Evolutionary conservation across 2,329 filamentous ascomycete species (phyloP).

Genomic region (Juglanconis juglandina): DNA sequence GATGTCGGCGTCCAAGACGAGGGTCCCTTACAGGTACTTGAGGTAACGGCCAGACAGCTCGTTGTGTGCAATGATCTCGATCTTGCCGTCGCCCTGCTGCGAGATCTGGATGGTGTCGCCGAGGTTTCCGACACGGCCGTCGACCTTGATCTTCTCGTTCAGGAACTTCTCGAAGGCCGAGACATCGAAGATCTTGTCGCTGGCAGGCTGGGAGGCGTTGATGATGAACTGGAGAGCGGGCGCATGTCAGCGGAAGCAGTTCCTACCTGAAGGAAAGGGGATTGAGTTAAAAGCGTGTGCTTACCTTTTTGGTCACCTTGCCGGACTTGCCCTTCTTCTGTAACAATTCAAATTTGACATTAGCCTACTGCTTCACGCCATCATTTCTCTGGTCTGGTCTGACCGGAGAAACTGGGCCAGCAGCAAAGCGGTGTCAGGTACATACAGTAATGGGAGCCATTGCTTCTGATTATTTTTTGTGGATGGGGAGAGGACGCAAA

Average conservation of each 20-base stretch:
- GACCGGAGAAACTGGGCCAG: slow-evolving; percentile 57
- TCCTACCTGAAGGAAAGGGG: neutral
- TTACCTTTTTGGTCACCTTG: slow-evolving; percentile 84
- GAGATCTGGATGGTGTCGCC: slow-evolving; percentile 88
- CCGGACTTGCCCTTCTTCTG: slow-evolving; percentile 64
- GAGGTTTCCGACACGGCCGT: slow-evolving; percentile 96
- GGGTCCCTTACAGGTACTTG: slow-evolving; percentile 86
- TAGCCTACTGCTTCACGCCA: slow-evolving; percentile 92
- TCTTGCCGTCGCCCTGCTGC: slow-evolving; percentile 92
- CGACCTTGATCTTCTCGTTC: slow-evolving; percentile 99
- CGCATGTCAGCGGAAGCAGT: neutral
- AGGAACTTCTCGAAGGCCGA: slow-evolving; percentile 99
- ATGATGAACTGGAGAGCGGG: slow-evolving; percentile 77
- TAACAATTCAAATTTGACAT: slow-evolving; percentile 54
- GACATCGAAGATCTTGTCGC: slow-evolving; percentile 99
- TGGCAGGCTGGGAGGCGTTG: slow-evolving; percentile 96
- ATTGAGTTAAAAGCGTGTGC: slow-evolving; percentile 18
- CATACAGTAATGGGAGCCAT: slow-evolving; percentile 90
- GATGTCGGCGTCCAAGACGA: neutral
- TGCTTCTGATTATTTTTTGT: slow-evolving; percentile 43
- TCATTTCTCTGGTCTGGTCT: slow-evolving; percentile 36
- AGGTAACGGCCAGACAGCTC: slow-evolving; percentile 98
- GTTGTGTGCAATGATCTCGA: slow-evolving; percentile 96
- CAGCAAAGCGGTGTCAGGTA: slow-evolving; percentile 90
- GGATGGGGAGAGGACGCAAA: slow-evolving; percentile 46